Percentiles rank a stretch among this genome's conserved stretches.
Conservation (phyloP, 2,329 filamentous ascomycete species). For the Cladosporium sp. region DNA sequence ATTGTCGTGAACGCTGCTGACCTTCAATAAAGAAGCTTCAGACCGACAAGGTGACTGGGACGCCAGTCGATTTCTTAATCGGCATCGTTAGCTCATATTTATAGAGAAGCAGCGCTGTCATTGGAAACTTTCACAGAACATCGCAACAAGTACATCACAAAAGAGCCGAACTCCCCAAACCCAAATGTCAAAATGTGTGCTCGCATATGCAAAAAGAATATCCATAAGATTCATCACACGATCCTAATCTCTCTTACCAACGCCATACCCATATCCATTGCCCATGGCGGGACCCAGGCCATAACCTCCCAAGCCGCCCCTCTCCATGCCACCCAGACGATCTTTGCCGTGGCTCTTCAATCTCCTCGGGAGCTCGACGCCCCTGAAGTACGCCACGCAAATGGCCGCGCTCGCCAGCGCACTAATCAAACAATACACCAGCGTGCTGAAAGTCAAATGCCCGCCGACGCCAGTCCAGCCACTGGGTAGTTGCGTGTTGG, state of each 20-base stretch:
- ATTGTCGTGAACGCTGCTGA: no score
- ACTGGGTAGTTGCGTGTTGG: slow-evolving; percentile 63
- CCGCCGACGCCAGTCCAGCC: slow-evolving; percentile 50
- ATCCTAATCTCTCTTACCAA: slow-evolving; percentile 41
- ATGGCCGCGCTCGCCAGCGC: slow-evolving; percentile 46
- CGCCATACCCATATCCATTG: slow-evolving; percentile 37
- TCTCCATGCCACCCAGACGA: slow-evolving; percentile 38
- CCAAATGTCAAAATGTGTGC: no score
- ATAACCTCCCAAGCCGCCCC: slow-evolving; percentile 40
- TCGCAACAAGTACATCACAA: no score
- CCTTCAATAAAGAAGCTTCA: no score
- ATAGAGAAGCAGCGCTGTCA: no score
- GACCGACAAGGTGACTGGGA: no score
- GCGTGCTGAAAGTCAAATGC: slow-evolving; percentile 47
- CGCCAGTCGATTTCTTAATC: no score
- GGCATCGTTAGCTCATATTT: no score
- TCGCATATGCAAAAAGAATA: no score
- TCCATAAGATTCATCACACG: no score
- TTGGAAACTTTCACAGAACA: no score
- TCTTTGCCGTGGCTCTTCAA: slow-evolving; percentile 56
- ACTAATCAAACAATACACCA: slow-evolving; percentile 47
- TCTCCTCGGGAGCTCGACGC: slow-evolving; percentile 47
- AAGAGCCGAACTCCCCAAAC: no score
- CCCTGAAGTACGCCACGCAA: slow-evolving; percentile 53
- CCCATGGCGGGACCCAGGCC: slow-evolving; percentile 29